Evolutionary conservation across 768 basidiomycete species (phyloP).

Genomic region (Pisolithus microcarpus): DNA sequence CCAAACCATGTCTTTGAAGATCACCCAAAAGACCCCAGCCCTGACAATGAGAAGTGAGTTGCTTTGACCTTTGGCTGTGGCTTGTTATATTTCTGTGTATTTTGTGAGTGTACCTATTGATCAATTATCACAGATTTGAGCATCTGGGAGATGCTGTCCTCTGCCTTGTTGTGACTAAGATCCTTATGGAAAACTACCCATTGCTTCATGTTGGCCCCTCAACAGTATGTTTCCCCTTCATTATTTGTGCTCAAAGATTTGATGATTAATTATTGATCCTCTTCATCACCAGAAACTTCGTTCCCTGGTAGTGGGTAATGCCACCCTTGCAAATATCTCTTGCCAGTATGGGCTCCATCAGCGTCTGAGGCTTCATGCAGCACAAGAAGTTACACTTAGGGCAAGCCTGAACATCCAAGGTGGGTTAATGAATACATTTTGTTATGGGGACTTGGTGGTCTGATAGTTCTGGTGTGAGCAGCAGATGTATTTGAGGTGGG

Average conservation of each 20-base stretch:
- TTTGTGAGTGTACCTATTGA: neutral
- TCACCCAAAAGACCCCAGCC: slow-evolving; percentile 59
- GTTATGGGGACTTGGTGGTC: slow-evolving; percentile 1
- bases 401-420: slow-evolving; percentile 71
- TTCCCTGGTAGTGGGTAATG: slow-evolving; percentile 66
- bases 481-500: slow-evolving; percentile 77
- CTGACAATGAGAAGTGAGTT: slow-evolving; percentile 74
- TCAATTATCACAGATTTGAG: slow-evolving; percentile 44
- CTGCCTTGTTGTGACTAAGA: slow-evolving; percentile 54
- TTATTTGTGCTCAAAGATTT: neutral
- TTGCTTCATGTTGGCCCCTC: slow-evolving; percentile 70
- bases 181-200: slow-evolving; percentile 60
- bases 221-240: slow-evolving; percentile 41
- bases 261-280: neutral
- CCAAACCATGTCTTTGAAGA: slow-evolving; percentile 77
- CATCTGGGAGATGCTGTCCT: slow-evolving; percentile 74
- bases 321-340: slow-evolving; percentile 66
- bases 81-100: neutral
- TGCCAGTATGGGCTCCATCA: slow-evolving; percentile 58
- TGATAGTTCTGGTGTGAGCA: slow-evolving; percentile 20
- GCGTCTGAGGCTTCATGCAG: slow-evolving; percentile 55
- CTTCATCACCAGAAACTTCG: slow-evolving; percentile 58
- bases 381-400: slow-evolving; percentile 64
- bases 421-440: slow-evolving; percentile 18
- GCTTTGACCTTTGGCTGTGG: neutral